Evolutionary conservation across 257 asterid species (phyloP).

Genomic region (Oldenlandia corymbosa): DNA sequence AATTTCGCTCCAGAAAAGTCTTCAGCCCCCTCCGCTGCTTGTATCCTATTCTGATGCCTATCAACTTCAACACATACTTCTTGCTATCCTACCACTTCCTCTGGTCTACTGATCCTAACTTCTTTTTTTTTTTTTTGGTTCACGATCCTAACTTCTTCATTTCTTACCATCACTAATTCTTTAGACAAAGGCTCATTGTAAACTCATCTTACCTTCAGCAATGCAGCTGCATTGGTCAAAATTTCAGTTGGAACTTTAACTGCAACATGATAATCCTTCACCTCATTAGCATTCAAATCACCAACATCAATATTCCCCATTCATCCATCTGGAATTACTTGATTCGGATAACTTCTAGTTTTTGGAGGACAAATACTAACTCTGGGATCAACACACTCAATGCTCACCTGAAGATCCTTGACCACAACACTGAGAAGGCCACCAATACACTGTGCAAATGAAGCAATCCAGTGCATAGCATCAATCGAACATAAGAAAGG

Average conservation of each 20-base stretch:
- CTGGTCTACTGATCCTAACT: too few species aligned
- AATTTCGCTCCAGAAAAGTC: slow-evolving; percentile 60
- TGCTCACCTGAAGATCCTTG: slow-evolving; percentile 53
- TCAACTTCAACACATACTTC: slow-evolving; percentile 73
- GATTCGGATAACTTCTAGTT: slow-evolving; percentile 70
- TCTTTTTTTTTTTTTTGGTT: too few species aligned
- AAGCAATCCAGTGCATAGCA: too few species aligned
- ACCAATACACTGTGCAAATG: slow-evolving; percentile 98
- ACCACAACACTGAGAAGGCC: slow-evolving; percentile 93
- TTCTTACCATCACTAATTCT: slow-evolving; percentile 41
- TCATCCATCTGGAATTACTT: slow-evolving; percentile 38
- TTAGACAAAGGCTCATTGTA: slow-evolving; percentile 68
- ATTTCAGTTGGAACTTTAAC: slow-evolving; percentile 60
- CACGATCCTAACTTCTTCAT: slow-evolving; percentile 52
- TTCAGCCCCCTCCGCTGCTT: slow-evolving; percentile 81
- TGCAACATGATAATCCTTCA: slow-evolving; percentile 69
- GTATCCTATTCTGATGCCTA: slow-evolving; percentile 72
- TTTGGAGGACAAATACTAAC: slow-evolving; percentile 49
- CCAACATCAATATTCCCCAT: slow-evolving; percentile 75
- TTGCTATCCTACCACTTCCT: slow-evolving; percentile 31
- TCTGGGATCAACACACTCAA: slow-evolving; percentile 52
- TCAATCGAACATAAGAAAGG: too few species aligned
- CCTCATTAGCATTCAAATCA: slow-evolving; percentile 90
- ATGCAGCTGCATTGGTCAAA: slow-evolving; percentile 39
- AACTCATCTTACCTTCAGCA: slow-evolving; percentile 56